Evolutionary conservation across 352 stramenopile species (phyloP).

Genomic region (Globisporangium yorkense): DNA sequence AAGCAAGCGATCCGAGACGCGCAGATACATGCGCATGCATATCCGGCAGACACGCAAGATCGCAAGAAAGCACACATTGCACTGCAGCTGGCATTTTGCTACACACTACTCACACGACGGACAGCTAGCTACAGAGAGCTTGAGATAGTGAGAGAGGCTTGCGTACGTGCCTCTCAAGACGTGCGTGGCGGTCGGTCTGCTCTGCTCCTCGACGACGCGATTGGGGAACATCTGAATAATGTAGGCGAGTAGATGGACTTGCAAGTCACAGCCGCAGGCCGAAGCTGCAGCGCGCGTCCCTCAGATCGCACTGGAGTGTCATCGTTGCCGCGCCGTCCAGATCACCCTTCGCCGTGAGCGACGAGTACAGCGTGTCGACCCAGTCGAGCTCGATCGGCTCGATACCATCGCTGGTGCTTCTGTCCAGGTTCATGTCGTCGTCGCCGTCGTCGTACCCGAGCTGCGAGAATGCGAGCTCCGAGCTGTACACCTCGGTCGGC

Average conservation of each 20-base stretch:
- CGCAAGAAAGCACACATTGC: too few species aligned
- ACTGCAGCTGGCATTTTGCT: too few species aligned
- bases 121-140: too few species aligned
- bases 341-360: conserved; percentile 18
- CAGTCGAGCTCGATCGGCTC: conserved; percentile 31
- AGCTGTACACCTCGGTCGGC: conserved; percentile 27
- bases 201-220: too few species aligned
- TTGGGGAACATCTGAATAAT: not conserved
- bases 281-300: conserved; percentile 1
- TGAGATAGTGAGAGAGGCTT: too few species aligned
- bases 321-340: not conserved
- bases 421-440: conserved; percentile 12
- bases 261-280: conserved; percentile 3
- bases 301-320: conserved; percentile 15
- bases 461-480: conserved; percentile 20
- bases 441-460: conserved; percentile 9
- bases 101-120: too few species aligned
- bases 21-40: too few species aligned
- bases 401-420: not conserved
- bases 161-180: not conserved
- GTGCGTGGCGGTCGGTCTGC: not conserved
- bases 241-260: too few species aligned
- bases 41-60: too few species aligned
- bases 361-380: conserved; percentile 64
- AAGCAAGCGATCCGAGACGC: too few species aligned